A percentile compares a stretch with the other conserved stretches of the same genome.
phyloP scores from a whole-genome alignment of 495 filamentous ascomycete species.

The Aspergillus baeticus region DNA sequence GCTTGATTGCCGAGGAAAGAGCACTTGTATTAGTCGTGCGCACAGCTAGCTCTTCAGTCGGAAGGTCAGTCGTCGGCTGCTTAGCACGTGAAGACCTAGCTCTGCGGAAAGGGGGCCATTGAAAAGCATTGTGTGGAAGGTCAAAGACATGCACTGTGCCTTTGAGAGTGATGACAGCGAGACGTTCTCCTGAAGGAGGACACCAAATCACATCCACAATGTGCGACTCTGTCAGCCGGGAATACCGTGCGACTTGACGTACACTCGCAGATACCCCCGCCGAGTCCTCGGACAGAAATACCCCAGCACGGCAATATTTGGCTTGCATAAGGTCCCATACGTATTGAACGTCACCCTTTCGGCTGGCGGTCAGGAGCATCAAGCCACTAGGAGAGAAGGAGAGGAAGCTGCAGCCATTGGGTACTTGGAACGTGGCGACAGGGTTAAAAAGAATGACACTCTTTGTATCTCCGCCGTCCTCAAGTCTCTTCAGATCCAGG shows the following conservation, averaged over 20 bases:
- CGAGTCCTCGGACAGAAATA: conserved; percentile 39
- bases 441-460: conserved; percentile 50
- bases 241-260: conserved; percentile 80
- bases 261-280: conserved; percentile 50
- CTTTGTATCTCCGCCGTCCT: conserved; percentile 42
- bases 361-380: conserved; percentile 82
- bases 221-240: conserved; percentile 84
- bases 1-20: conserved; percentile 62
- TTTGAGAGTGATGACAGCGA: conserved; percentile 84
- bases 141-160: conserved; percentile 94
- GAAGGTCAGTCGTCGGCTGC: conserved; percentile 26
- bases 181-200: conserved; percentile 70
- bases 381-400: conserved; percentile 86
- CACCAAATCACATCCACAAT: conserved; percentile 91
- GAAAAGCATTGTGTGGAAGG: conserved; percentile 75
- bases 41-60: conserved; percentile 42
- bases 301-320: conserved; percentile 40
- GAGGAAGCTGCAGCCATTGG: conserved; percentile 85
- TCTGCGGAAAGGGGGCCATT: conserved; percentile 85
- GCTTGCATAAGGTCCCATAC: conserved; percentile 88
- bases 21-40: conserved; percentile 57
- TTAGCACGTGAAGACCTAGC: conserved; percentile 44
- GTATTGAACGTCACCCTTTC: conserved; percentile 87
- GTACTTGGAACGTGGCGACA: conserved; percentile 74
- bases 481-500: conserved; percentile 70